Percentiles rank a stretch among this genome's conserved stretches.
Conservation (phyloP, 31 red algal genomes). For the Odonthalia washingtoniensis region DNA sequence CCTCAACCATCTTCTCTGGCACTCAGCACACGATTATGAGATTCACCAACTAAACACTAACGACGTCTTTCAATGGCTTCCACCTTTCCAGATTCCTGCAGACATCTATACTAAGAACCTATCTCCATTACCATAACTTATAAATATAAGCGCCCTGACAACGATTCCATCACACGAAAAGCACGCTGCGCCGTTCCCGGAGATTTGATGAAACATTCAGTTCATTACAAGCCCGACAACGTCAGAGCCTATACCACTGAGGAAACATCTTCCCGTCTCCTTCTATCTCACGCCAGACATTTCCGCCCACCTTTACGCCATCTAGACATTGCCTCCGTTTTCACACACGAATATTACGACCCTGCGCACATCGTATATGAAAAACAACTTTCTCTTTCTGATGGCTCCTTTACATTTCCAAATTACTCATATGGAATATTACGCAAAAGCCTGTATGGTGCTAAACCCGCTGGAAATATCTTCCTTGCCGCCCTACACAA, state of each 20-base stretch:
- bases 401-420: conserved; percentile 16
- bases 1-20: neutral
- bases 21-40: neutral
- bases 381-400: conserved; percentile 6
- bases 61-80: neutral
- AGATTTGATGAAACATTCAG: conserved; percentile 26
- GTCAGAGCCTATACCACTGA: conserved; percentile 16
- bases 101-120: too few species aligned
- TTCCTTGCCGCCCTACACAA: neutral
- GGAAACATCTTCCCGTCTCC: neutral
- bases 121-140: conserved; percentile 34
- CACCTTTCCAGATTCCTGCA: neutral
- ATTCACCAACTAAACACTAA: neutral
- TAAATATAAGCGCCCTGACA: neutral
- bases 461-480: neutral
- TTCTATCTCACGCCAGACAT: neutral
- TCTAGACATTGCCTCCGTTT: conserved; percentile 30
- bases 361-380: conserved; percentile 4
- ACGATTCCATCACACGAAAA: neutral
- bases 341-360: conserved; percentile 18
- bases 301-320: neutral
- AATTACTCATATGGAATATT: neutral
- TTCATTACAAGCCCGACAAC: conserved; percentile 19
- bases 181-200: conserved; percentile 28
- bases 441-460: neutral